A percentile compares a stretch with the other conserved stretches of the same genome.
phyloP scores from a whole-genome alignment of 1,284 basidiomycete species.

The Ceratobasidium sp. region DNA sequence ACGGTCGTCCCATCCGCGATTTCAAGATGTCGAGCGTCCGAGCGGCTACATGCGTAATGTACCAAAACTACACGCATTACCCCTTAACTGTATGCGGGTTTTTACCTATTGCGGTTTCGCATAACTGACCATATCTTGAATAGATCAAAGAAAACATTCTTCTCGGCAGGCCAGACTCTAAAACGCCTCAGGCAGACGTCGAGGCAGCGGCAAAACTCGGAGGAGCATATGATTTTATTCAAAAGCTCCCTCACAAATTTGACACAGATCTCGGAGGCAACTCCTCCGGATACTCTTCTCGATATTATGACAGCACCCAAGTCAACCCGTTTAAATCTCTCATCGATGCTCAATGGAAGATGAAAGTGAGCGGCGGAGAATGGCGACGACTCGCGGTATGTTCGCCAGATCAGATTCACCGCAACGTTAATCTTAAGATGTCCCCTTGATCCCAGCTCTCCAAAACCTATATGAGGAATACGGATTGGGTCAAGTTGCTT shows the following conservation, averaged over 20 bases:
- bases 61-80: constrained; percentile 45
- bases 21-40: constrained; percentile 41
- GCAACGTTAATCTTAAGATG: neutral
- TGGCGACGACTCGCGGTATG: constrained; percentile 25
- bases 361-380: constrained; percentile 18
- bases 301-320: neutral
- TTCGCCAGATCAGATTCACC: neutral
- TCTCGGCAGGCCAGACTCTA: constrained; percentile 31
- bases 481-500: constrained; percentile 70
- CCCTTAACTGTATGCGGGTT: constrained; percentile 35
- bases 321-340: constrained; percentile 1
- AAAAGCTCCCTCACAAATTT: constrained; percentile 45
- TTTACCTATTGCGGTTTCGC: neutral
- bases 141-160: constrained; percentile 49
- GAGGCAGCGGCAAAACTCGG: constrained; percentile 46
- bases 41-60: constrained; percentile 41
- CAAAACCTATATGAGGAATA: constrained; percentile 77
- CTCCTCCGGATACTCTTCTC: neutral
- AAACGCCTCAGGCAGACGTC: constrained; percentile 39
- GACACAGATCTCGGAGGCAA: constrained; percentile 31
- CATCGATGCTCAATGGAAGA: constrained; percentile 2
- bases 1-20: constrained; percentile 38
- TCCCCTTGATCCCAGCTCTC: neutral
- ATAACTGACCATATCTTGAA: neutral
- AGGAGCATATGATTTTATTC: constrained; percentile 46